Base-by-base conservation (phyloP, 257 asterid genomes). In the Fraxinus americana region DNA sequence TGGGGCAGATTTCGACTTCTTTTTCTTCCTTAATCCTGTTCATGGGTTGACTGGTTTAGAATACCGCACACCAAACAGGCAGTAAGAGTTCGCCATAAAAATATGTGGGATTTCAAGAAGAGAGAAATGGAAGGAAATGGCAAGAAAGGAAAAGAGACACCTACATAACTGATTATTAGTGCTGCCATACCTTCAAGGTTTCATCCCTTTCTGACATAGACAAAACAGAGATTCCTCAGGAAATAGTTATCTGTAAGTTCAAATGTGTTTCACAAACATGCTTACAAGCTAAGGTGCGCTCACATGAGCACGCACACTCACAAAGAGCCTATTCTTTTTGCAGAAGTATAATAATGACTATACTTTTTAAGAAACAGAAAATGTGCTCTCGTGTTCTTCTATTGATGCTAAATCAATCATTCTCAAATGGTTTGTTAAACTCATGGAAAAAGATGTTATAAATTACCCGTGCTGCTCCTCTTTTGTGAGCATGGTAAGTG, bases 401-500 rank as follows among this genome's bases (percentile, higher is more conserved):
- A 4, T 5, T 54, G 25, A 54, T 17, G 8, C 21, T 19, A 54
- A 19, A 54, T 54, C 21, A 54, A 19, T 17, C 7, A 19, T 61
- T 61, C 32, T 23, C 11, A 11, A 21, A 23, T 23, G 29, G 14
- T 9, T 23, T 59, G 29, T n/a, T 21, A 6, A 21, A 2, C 29
- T 59, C 67, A 59, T 9, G 67, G 1, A 65, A 63, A 67, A 27
- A 75, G 4, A 48, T 32, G 50, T 45, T 39, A 73, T 30, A 61
- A 65, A 78, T 82, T 91, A 96, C 99, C 92, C 99, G 89, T 2
- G 99, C 99, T 75, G 99, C 92, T 85, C 93, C 99, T 79, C 82
- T 91, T 70, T 85, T 91, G 90, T 94, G 98, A 82, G 98, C 95
- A 80, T 87, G 99, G 82, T 96, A 96, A 61, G 99, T 96, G 65